A percentile compares a stretch with the other conserved stretches of the same genome.
Evolutionary conservation across 495 filamentous ascomycete species (phyloP).

Genomic region (Penicillium manginii): DNA sequence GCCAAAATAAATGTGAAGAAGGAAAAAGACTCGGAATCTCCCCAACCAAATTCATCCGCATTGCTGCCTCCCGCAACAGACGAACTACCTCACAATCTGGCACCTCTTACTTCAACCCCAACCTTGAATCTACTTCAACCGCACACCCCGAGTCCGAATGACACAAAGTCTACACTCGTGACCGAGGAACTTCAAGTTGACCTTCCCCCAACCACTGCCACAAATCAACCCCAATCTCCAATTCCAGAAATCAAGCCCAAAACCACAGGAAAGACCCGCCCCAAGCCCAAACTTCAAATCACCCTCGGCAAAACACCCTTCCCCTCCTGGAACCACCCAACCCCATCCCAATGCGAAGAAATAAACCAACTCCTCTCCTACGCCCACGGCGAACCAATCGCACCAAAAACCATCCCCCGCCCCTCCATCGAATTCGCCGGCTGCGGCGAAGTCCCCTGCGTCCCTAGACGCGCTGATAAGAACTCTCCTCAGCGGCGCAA

Average conservation of each 20-base stretch:
- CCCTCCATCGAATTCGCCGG: constrained; percentile 82
- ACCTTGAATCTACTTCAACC: no score
- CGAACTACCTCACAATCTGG: no score
- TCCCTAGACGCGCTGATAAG: constrained; percentile 85
- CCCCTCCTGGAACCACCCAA: constrained; percentile 69
- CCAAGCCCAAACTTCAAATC: constrained; percentile 42
- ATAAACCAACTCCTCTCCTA: constrained; percentile 70
- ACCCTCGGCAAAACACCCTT: constrained; percentile 63
- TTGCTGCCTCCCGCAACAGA: no score
- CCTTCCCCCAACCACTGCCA: no score
- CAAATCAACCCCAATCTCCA: neutral
- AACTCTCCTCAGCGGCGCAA: constrained; percentile 78
- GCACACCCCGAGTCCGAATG: no score
- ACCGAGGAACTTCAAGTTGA: no score
- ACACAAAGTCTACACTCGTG: no score
- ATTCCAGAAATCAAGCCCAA: neutral
- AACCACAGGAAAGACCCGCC: no score
- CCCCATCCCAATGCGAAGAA: constrained; percentile 69
- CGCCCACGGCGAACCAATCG: constrained; percentile 66
- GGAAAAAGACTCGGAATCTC: no score
- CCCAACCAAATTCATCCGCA: no score
- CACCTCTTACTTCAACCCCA: no score
- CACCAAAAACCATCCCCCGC: constrained; percentile 69
- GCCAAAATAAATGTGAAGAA: no score
- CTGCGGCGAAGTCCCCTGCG: constrained; percentile 91